Percentiles rank a stretch among this genome's conserved stretches.
Evolutionary conservation across 1,139 yeast genomes (phyloP).

Genomic region (Hansenula anomala): DNA sequence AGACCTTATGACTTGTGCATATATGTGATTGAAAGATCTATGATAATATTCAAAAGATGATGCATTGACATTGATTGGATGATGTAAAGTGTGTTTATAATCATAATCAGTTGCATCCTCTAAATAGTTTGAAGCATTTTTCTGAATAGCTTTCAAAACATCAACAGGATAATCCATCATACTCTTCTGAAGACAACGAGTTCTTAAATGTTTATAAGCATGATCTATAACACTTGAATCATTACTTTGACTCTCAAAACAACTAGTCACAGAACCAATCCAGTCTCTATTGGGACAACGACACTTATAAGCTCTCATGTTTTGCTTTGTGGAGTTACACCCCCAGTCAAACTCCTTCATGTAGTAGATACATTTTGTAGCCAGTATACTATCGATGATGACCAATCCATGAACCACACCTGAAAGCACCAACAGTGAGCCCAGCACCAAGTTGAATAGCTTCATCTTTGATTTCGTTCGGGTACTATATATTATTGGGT

Average conservation of each 20-base stretch:
- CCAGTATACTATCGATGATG: constrained; percentile 30
- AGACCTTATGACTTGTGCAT: constrained; percentile 26
- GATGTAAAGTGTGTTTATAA: constrained; percentile 14
- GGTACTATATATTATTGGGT: too few relatives aligned
- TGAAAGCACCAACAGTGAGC: neutral
- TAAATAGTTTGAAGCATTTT: constrained; percentile 28
- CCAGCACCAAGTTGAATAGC: neutral
- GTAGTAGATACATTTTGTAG: constrained; percentile 36
- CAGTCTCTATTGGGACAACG: constrained; percentile 34
- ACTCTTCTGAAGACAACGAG: constrained; percentile 29
- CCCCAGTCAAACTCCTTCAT: constrained; percentile 35
- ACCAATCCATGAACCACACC: constrained; percentile 7
- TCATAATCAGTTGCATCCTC: constrained; percentile 21
- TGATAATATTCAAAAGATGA: constrained; percentile 27
- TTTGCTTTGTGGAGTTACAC: constrained; percentile 28
- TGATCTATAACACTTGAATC: constrained; percentile 25
- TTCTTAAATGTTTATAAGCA: constrained; percentile 31
- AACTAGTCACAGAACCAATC: constrained; percentile 35
- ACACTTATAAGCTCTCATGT: constrained; percentile 30
- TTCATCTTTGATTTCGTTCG: too few relatives aligned
- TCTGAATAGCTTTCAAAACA: constrained; percentile 25
- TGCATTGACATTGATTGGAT: constrained; percentile 27
- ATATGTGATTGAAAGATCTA: constrained; percentile 27
- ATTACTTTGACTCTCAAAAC: constrained; percentile 26
- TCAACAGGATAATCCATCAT: constrained; percentile 26